Evolutionary conservation across 129 eudicot genomes (phyloP), one percentile per base, ranked within the genome.

Genomic region (Rutidosis leptorrhynchoides): DNA sequence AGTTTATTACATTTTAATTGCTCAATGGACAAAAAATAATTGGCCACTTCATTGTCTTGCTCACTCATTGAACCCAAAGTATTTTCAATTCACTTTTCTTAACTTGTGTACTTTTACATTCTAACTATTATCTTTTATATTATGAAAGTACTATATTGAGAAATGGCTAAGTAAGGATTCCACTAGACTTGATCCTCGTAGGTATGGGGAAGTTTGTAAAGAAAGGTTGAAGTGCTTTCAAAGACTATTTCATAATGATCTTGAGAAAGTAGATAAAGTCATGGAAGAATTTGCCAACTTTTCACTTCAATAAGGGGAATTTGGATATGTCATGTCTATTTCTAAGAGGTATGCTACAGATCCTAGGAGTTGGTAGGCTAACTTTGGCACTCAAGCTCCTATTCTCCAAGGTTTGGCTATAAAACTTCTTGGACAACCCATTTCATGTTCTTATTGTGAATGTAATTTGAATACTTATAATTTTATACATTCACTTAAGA

Each of bases 131-230:
- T 22, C 62, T 56, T 53, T 53, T 53, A 0, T 3, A 53, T 53
- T 25, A 17, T 53, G 28, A 17, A 53, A 27, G 21, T 53, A 56
- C 12, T 56, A 56, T 56, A 23, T 0, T 56, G 62, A 56, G 23
- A 33, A 30, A 56, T 56, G 62, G 62, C 25, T 56, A 56, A 17
- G 23, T 25, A 17, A 56, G 17, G 62, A 56, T 56, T 56, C 62
- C 9, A 56, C 17, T 22, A 56, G 62, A 56, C 11, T 26, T 25
- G 62, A n/a, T 56, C 62, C 62, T 22, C 62, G 25, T 56, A 56
- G 62, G 62, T 30, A 56, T 56, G 33, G 62, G 11, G 33, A 53
- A 53, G 21, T 53, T 53, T 53, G 26, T 17, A 12, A 53, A 53
- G 58, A 53, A 53, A 19, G 4, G 26, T 33, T 8, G 5, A 33